phyloP scores from a whole-genome alignment of 2,329 filamentous ascomycete species.

The Fusarium keratoplasticum region DNA sequence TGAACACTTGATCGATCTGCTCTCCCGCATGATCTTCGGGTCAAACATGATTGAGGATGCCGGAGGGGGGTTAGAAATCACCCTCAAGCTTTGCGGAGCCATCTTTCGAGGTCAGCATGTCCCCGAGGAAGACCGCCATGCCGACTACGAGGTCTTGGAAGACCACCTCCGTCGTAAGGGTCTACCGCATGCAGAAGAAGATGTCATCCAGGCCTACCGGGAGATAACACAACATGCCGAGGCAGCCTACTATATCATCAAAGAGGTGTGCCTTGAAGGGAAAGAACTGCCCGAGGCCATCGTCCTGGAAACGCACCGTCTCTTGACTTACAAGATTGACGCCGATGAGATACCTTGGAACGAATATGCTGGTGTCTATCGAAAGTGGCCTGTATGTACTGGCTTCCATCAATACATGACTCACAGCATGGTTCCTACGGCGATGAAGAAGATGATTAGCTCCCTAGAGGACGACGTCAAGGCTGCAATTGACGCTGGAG shows the following conservation, averaged over 20 bases:
- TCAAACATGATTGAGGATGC: background rate
- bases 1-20: background rate
- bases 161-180: background rate
- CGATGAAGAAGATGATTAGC: conserved; percentile 41
- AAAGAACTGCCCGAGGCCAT: conserved; percentile 31
- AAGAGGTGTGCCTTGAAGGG: conserved; percentile 5
- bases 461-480: conserved; percentile 40
- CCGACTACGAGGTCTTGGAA: background rate
- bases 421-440: conserved; percentile 19
- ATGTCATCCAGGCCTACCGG: background rate
- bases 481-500: background rate
- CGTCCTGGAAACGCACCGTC: conserved; percentile 40
- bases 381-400: conserved; percentile 32
- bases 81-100: background rate
- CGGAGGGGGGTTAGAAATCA: background rate
- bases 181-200: background rate
- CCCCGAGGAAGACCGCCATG: background rate
- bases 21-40: background rate
- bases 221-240: conserved; percentile 29
- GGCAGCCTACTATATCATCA: conserved; percentile 27
- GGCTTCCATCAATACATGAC: background rate
- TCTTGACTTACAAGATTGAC: conserved; percentile 23
- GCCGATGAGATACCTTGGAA: conserved; percentile 9
- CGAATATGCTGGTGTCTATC: conserved; percentile 39
- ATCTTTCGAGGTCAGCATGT: background rate